A percentile compares a stretch with the other conserved stretches of the same genome.
Conservation (phyloP, 495 filamentous ascomycete species). For the Bathelium albidoporum region DNA sequence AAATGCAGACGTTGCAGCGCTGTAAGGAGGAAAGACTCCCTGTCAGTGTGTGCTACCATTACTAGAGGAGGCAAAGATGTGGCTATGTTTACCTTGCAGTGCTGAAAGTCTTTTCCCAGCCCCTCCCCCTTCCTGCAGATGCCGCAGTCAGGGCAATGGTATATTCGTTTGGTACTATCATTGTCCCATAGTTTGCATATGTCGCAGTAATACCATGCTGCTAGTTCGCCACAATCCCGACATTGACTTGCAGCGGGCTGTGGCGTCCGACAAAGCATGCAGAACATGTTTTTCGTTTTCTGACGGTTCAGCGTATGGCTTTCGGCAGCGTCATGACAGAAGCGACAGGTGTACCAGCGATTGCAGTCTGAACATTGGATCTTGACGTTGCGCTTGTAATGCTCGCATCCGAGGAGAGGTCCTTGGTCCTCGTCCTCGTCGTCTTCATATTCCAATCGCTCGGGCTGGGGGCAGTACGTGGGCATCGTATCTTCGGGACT, state of each 20-base stretch:
- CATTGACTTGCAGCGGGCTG: constrained; percentile 76
- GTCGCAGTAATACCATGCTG: constrained; percentile 87
- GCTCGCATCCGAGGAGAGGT: constrained; percentile 64
- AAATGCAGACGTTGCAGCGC: constrained; percentile 62
- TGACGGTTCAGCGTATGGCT: constrained; percentile 71
- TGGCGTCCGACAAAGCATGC: constrained; percentile 86
- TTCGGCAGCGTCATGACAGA: constrained; percentile 85
- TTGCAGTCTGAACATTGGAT: constrained; percentile 82
- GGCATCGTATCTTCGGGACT: constrained; percentile 60
- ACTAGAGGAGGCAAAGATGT: not conserved
- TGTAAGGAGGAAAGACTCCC: constrained; percentile 12
- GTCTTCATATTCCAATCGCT: constrained; percentile 32
- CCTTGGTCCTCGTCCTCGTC: constrained; percentile 38
- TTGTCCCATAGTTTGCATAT: constrained; percentile 98
- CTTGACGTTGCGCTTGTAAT: constrained; percentile 95
- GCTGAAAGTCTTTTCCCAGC: constrained; percentile 90
- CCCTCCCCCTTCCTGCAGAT: constrained; percentile 89
- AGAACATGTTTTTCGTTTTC: constrained; percentile 90
- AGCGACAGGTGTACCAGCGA: constrained; percentile 88
- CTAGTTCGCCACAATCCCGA: constrained; percentile 58
- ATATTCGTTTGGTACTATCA: constrained; percentile 80
- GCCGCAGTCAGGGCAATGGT: constrained; percentile 93
- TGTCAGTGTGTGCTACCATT: constrained; percentile 4
- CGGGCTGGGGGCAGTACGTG: constrained; percentile 47
- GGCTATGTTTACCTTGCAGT: constrained; percentile 70